Evolutionary conservation across 768 basidiomycete species (phyloP), one percentile per base, ranked within the genome.

Genomic region (Leccinum barrowsii): DNA sequence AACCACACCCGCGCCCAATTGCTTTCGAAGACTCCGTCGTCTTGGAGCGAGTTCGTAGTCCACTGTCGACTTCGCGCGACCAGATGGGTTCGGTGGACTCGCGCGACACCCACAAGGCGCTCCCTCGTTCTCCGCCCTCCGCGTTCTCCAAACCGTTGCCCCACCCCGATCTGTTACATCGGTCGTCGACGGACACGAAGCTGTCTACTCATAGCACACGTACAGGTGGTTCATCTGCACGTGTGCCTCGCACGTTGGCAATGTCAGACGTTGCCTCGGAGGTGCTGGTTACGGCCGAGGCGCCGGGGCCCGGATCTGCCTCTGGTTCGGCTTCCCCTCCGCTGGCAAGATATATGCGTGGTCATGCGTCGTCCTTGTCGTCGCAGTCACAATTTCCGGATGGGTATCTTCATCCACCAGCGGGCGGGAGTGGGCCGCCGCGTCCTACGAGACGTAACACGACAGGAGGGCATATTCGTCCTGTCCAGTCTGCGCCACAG

Each of bases 361-460:
- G 59, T 0, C 67, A 68, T 40, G 48, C 59, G 2, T 63, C 67
- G 19, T 68, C 67, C 10, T 35, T 70, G 47, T 68, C 67, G 7
- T 68, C 67, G 6, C 68, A 70, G 55, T 58, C 59, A 5, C 64
- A 71, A 22, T 67, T 68, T 53, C 74, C 64, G 63, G 84, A 75
- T 66, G 79, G 77, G 3, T 78, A 80, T 67, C 81, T 85, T 3
- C 85, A 84, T 44, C 84, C 85, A 4, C 80, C 83, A 0, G 15
- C 57, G 10, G 54, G 66, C 19, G 59, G 48, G 34, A 60, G 61
- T 7, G 50, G 57, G n/a, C 65, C 73, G 5, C 63, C 56, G 34
- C 80, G 76, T 15, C 81, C 84, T 21, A 69, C 79, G 5, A 80
- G 90, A 13, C 78, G 90, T 24, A 89, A 91, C 65, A 91, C 90